Conservation (phyloP, 345 rosid genomes). For the Mallotus nudiflorus region DNA sequence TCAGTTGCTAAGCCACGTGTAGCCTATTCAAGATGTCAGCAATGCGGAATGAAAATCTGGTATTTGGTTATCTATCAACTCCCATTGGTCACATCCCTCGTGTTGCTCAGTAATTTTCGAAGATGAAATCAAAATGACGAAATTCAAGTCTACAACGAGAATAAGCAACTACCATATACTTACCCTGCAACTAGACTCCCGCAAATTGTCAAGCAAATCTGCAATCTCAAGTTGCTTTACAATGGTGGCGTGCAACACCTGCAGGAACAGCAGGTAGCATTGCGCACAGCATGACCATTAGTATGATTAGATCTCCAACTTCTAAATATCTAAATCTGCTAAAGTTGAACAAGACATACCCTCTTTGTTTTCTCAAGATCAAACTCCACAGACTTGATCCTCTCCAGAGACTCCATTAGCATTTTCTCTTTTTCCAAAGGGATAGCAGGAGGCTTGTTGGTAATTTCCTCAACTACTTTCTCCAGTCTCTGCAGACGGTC, state of each 20-base stretch:
- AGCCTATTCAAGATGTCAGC: neutral
- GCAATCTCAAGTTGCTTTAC: constrained; percentile 78
- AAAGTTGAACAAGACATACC: constrained; percentile 40
- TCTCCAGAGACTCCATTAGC: constrained; percentile 72
- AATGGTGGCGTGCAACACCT: constrained; percentile 75
- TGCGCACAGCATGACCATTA: neutral
- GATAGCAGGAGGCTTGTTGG: constrained; percentile 62
- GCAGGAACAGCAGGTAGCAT: constrained; percentile 22
- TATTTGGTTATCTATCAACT: too few species aligned
- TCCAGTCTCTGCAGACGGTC: constrained; percentile 79
- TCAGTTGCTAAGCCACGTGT: neutral
- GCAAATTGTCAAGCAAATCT: constrained; percentile 55
- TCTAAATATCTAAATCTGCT: neutral
- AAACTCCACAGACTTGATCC: constrained; percentile 80
- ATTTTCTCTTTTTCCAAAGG: constrained; percentile 84
- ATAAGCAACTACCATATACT: constrained; percentile 27
- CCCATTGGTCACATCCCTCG: neutral
- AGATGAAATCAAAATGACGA: neutral
- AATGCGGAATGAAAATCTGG: too few species aligned
- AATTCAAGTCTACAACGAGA: neutral
- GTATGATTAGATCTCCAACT: neutral
- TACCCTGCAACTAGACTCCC: constrained; percentile 61
- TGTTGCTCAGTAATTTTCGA: neutral
- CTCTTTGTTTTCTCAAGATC: constrained; percentile 90
- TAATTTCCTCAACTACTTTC: constrained; percentile 56